Evolutionary conservation across 768 basidiomycete genomes (phyloP), one percentile per base, ranked within the genome.

Genomic region (Calocera cornea): DNA sequence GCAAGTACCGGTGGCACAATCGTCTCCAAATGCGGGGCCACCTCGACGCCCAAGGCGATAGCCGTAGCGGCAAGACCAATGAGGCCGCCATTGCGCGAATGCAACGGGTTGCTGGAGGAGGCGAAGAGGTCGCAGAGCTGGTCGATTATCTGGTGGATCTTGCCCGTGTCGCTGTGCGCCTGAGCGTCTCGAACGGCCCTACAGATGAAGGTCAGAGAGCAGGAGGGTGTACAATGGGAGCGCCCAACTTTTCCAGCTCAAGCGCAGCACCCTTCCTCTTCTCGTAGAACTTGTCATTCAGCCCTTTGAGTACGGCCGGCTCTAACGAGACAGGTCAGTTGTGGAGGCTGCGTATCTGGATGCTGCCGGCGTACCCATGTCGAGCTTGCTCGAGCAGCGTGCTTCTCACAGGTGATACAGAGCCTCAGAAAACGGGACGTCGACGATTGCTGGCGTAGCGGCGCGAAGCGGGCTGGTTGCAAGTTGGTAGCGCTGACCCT

Each of bases 51-150:
- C 1, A 98, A 80, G 0, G 97, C 95, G 74, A 99, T 98, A n/a
- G 94, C 92, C 27, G 92, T 92, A 33, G 92, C 95, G 10, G 95
- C 95, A 1, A 98, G 85, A 27, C 95, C 95, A 72, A 97, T 97
- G 47, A 97, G 82, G 2, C 95, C 95, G 38, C 95, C 95, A 75
- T 95, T 97, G 50, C 95, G 83, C 50, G 93, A 85, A 72, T 97
- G 93, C 27, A 95, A 80, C 1, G 91, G 86, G 74, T 95, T 93
- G 36, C 85, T 81, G 22, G 84, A 78, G 71, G 89, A 88, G 74
- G 83, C 88, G 80, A 95, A 95, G 87, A 97, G 92, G 22, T 93
- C 92, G 68, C 94, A 90, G 69, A 97, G 83, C 73, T 97, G 95
- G 78, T 94, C 91, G 69, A 97, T 87, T 71, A 98, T 97, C 73